A percentile compares a stretch with the other conserved stretches of the same genome.
These are phyloP conservation scores for Pythium rhizo-oryzae DNA, from an alignment of 352 stramenopile genomes.

Conservation along the genomic window DNA sequence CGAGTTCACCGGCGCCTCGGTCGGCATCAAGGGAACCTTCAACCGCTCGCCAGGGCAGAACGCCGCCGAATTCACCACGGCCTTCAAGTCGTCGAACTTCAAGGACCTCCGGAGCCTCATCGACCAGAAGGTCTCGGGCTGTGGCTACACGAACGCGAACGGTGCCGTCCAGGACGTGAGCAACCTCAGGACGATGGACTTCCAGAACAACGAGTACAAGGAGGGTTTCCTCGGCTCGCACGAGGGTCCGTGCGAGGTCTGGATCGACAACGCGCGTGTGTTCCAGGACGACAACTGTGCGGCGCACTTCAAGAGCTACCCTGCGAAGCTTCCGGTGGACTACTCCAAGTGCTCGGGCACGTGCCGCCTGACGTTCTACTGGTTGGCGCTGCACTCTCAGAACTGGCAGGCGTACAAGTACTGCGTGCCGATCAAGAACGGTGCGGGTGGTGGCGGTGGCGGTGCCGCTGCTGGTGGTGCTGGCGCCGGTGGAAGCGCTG, in stretches of 20 bases:
- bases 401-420: constrained; percentile 41
- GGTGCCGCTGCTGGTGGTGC: too few relatives aligned
- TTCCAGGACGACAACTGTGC: constrained; percentile 47
- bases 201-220: constrained; percentile 48
- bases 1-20: too few relatives aligned
- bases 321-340: constrained; percentile 51
- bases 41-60: constrained; percentile 28
- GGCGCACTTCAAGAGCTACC: constrained; percentile 34
- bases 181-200: constrained; percentile 33
- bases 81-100: constrained; percentile 12
- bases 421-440: constrained; percentile 31
- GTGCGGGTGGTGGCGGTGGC: too few relatives aligned
- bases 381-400: constrained; percentile 32
- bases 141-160: constrained; percentile 16
- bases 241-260: constrained; percentile 31
- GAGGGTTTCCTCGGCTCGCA: constrained; percentile 50
- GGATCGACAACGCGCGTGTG: constrained; percentile 34
- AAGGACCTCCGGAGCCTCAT: constrained; percentile 13
- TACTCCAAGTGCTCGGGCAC: constrained; percentile 43
- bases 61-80: constrained; percentile 4
- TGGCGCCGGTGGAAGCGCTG: too few relatives aligned
- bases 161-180: constrained; percentile 17
- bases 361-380: constrained; percentile 49
- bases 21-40: constrained; percentile 32
- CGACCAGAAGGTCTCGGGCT: constrained; percentile 7